Conservation (phyloP, 306 rosid species). For the Rosa rugosa region DNA sequence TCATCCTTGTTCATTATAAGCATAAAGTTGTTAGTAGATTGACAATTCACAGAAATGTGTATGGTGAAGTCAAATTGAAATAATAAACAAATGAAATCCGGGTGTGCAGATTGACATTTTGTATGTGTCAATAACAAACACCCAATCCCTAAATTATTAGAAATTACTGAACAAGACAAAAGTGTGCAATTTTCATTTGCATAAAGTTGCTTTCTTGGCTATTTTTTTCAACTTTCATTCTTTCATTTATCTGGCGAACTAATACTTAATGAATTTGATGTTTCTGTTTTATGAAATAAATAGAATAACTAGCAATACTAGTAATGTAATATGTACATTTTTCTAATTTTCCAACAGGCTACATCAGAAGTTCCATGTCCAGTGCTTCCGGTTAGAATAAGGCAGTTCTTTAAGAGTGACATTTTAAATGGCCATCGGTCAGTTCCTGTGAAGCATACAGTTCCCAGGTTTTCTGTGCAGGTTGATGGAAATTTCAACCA, state of each 20-base stretch:
- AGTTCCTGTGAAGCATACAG: slow-evolving; percentile 50
- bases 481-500: slow-evolving; percentile 59
- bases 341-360: slow-evolving; percentile 58
- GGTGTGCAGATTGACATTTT: neutral
- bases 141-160: neutral
- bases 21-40: neutral
- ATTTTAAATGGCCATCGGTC: slow-evolving; percentile 44
- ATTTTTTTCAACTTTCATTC: neutral
- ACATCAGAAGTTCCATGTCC: slow-evolving; percentile 72
- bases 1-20: neutral
- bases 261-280: neutral
- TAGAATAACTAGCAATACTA: too few relatives aligned
- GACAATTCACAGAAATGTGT: neutral
- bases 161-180: neutral
- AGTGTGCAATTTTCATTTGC: neutral
- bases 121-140: neutral
- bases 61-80: neutral
- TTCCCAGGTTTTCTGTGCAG: slow-evolving; percentile 69
- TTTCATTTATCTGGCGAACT: neutral
- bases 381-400: slow-evolving; percentile 63
- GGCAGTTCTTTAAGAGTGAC: slow-evolving; percentile 63
- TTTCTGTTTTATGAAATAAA: neutral
- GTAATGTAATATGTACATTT: slow-evolving; percentile 15
- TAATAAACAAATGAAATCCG: neutral
- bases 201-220: neutral